Percentiles rank a stretch among this genome's conserved stretches.
phyloP scores from a whole-genome alignment of 495 filamentous ascomycete species.

The Acidiella bohemica region DNA sequence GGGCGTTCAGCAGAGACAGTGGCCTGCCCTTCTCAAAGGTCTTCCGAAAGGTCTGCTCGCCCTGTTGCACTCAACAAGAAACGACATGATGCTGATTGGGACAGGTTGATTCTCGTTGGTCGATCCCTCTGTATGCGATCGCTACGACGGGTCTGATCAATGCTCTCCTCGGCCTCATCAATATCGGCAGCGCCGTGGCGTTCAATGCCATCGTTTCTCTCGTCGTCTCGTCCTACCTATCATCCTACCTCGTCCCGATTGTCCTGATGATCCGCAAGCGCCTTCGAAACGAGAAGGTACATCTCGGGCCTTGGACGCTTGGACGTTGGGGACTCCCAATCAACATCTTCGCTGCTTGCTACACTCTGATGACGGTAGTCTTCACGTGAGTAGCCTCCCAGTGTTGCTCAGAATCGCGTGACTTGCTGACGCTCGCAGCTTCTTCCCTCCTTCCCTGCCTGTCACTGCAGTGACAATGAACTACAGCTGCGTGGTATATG shows the following conservation, averaged over 20 bases:
- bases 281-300: not conserved
- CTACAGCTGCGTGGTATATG: too few relatives aligned
- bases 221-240: conserved; percentile 34
- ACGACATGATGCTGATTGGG: not conserved
- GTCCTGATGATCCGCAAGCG: conserved; percentile 27
- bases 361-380: conserved; percentile 31
- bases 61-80: not conserved
- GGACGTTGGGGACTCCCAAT: conserved; percentile 28
- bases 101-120: conserved; percentile 8
- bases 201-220: conserved; percentile 41
- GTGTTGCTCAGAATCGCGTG: too few relatives aligned
- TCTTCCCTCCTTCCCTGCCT: too few relatives aligned
- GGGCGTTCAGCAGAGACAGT: conserved; percentile 10
- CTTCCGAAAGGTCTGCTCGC: conserved; percentile 7
- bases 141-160: not conserved
- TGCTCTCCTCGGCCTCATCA: conserved; percentile 2
- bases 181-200: conserved; percentile 20
- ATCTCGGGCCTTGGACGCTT: conserved; percentile 23
- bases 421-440: too few relatives aligned
- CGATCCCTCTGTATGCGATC: not conserved
- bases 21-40: conserved; percentile 13
- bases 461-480: too few relatives aligned
- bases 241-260: conserved; percentile 40
- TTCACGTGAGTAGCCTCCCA: too few relatives aligned
- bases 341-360: conserved; percentile 34